These are phyloP conservation scores for Aspergillus ibericus DNA, from an alignment of 2,329 filamentous ascomycete genomes.

Conservation along the genomic window DNA sequence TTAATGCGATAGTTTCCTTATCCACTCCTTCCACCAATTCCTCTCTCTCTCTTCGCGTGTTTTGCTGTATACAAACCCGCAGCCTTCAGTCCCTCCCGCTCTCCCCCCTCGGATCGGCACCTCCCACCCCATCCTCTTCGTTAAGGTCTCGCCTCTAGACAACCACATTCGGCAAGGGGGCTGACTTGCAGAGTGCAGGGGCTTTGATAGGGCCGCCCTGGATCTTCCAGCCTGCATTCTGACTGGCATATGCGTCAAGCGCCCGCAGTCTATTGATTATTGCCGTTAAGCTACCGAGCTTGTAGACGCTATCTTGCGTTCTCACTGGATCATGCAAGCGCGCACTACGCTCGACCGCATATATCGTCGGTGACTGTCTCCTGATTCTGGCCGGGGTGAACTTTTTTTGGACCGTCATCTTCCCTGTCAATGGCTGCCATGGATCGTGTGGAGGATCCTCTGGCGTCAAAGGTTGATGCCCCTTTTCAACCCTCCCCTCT, in stretches of 20 bases:
- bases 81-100: constrained; percentile 1
- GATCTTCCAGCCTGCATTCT: constrained; percentile 7
- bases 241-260: constrained; percentile 19
- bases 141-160: constrained; percentile 14
- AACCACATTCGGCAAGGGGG: constrained; percentile 21
- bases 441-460: constrained; percentile 28
- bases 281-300: constrained; percentile 16
- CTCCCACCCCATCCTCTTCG: constrained; percentile 10
- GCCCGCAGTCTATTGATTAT: constrained; percentile 21
- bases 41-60: constrained; percentile 6
- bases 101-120: neutral
- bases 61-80: constrained; percentile 6
- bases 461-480: constrained; percentile 25
- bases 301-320: constrained; percentile 15
- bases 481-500: constrained; percentile 30
- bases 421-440: constrained; percentile 32
- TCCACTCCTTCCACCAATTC: constrained; percentile 6
- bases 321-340: constrained; percentile 32
- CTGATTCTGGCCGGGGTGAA: constrained; percentile 14
- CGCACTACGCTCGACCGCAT: constrained; percentile 25
- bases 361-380: constrained; percentile 22
- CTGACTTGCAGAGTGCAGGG: constrained; percentile 16
- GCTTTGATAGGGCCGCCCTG: constrained; percentile 12
- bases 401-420: constrained; percentile 9
- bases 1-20: neutral